Evolutionary conservation across 805 yeast genomes (phyloP).

Genomic region (Sungouiozyma intestinalis): DNA sequence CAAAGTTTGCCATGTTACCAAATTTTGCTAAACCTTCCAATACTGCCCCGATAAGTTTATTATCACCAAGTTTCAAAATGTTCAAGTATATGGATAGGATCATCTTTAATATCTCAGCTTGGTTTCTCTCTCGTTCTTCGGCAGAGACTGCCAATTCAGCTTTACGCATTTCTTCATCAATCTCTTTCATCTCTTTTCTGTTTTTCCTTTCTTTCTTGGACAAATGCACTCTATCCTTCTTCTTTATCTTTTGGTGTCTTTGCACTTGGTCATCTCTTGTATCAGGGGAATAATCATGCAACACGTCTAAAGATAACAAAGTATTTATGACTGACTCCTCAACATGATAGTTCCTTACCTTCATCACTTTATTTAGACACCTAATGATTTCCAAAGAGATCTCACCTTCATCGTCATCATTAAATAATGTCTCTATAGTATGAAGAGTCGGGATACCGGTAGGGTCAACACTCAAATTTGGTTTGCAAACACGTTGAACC

Average conservation of each 20-base stretch:
- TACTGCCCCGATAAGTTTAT: conserved; percentile 70
- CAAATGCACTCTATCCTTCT: conserved; percentile 83
- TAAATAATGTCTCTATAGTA: conserved; percentile 57
- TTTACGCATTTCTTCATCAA: conserved; percentile 77
- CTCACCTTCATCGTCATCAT: conserved; percentile 76
- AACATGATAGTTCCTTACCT: conserved; percentile 63
- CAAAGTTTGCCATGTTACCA: conserved; percentile 89
- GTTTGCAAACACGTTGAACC: conserved; percentile 58
- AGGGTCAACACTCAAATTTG: conserved; percentile 34
- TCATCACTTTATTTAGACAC: conserved; percentile 56
- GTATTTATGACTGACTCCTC: conserved; percentile 75
- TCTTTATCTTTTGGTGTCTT: conserved; percentile 44
- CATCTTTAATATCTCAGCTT: conserved; percentile 70
- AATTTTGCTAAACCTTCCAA: conserved; percentile 84
- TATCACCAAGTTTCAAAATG: conserved; percentile 53
- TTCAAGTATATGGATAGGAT: conserved; percentile 68
- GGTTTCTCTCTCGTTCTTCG: conserved; percentile 77
- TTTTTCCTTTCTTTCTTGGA: conserved; percentile 85
- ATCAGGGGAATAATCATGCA: conserved; percentile 66
- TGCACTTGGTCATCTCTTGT: conserved; percentile 36
- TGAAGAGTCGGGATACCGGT: conserved; percentile 50
- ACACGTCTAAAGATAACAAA: conserved; percentile 53
- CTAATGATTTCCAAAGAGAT: conserved; percentile 66
- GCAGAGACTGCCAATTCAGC: conserved; percentile 85
- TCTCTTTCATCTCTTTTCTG: conserved; percentile 74